Conservation (phyloP, 176 grass and related monocot species). For the Rhynchospora breviuscula region DNA sequence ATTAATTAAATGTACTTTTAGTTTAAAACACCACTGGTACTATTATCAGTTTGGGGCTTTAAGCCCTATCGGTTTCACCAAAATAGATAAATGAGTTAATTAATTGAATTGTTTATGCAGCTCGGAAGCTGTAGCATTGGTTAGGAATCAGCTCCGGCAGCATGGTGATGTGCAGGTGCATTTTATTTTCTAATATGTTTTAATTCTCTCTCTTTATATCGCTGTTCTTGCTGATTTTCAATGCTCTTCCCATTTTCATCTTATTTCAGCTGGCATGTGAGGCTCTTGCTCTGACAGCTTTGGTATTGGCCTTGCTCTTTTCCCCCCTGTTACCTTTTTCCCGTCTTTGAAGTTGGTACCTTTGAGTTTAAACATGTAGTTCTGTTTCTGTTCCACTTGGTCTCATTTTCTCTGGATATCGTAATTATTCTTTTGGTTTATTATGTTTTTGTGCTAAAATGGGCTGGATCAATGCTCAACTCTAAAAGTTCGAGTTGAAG, state of each 20-base stretch:
- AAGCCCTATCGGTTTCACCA: not conserved
- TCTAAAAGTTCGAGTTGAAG: not conserved
- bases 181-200: constrained; percentile 1
- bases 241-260: constrained; percentile 26
- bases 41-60: not conserved
- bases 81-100: constrained; percentile 18
- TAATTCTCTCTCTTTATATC: not conserved
- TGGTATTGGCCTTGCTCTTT: constrained; percentile 46
- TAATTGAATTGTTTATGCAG: constrained; percentile 44
- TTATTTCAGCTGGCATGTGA: constrained; percentile 67
- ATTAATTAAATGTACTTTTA: not conserved
- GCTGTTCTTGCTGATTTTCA: not conserved
- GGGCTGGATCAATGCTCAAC: not conserved
- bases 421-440: not conserved
- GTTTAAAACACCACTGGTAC: not conserved
- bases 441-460: not conserved
- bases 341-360: not conserved
- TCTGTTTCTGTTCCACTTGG: not conserved
- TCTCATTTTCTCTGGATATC: not conserved
- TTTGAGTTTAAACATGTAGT: not conserved
- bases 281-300: constrained; percentile 53
- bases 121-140: constrained; percentile 62
- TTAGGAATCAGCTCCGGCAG: constrained; percentile 76
- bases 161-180: constrained; percentile 90
- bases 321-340: not conserved